phyloP scores from a whole-genome alignment of 352 stramenopile genomes.

The Globisporangium acanthophoron region DNA sequence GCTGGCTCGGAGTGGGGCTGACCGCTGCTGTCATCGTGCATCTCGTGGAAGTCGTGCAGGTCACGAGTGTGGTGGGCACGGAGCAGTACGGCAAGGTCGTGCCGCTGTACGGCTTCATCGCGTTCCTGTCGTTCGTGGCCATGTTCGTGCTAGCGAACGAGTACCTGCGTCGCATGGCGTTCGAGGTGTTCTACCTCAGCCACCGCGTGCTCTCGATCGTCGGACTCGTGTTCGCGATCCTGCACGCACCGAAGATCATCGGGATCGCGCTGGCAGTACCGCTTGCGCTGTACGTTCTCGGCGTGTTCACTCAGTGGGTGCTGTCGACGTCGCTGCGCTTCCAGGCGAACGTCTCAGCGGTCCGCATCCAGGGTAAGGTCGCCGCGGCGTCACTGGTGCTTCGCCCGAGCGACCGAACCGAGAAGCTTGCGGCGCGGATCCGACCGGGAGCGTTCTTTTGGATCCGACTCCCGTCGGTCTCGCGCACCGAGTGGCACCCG shows the following conservation, averaged over 20 bases:
- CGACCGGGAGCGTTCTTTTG: constrained; percentile 72
- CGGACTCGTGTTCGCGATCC: constrained; percentile 69
- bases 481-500: constrained; percentile 64
- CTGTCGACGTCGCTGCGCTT: constrained; percentile 40
- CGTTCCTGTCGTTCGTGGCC: neutral
- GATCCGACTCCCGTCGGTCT: constrained; percentile 63
- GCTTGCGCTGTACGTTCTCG: constrained; percentile 53
- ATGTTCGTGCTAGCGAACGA: constrained; percentile 18
- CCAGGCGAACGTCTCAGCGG: constrained; percentile 27
- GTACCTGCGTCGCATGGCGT: constrained; percentile 59
- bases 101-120: constrained; percentile 58
- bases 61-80: constrained; percentile 30
- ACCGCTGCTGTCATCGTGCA: constrained; percentile 54
- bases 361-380: constrained; percentile 24
- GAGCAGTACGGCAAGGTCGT: constrained; percentile 51
- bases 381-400: constrained; percentile 56
- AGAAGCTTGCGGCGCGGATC: constrained; percentile 49
- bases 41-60: constrained; percentile 37
- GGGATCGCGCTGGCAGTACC: constrained; percentile 51
- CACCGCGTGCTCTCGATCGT: constrained; percentile 70
- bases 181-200: constrained; percentile 72
- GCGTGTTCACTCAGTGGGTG: constrained; percentile 47
- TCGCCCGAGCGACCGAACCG: constrained; percentile 43
- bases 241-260: constrained; percentile 58
- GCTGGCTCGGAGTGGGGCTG: constrained; percentile 61